phyloP scores from a whole-genome alignment of 495 filamentous ascomycete genomes.

The Hypoxylon crocopeplum region DNA sequence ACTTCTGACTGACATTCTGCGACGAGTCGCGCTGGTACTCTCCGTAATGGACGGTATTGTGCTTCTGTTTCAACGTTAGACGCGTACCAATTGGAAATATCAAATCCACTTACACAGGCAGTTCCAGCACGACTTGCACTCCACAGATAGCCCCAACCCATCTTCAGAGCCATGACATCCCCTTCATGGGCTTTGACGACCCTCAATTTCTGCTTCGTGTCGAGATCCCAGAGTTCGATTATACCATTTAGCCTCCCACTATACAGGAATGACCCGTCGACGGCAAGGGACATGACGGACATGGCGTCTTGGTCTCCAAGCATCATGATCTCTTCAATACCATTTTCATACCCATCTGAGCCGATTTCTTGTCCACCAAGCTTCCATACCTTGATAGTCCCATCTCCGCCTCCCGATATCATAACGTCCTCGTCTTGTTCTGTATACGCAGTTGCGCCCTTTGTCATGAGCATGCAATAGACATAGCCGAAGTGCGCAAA shows the following conservation, averaged over 20 bases:
- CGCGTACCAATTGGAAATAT: neutral
- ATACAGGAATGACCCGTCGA: constrained; percentile 89
- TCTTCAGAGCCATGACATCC: constrained; percentile 84
- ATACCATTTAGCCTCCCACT: constrained; percentile 88
- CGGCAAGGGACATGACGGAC: constrained; percentile 79
- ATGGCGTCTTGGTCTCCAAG: constrained; percentile 82
- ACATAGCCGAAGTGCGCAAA: constrained; percentile 96
- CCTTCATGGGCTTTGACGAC: constrained; percentile 79
- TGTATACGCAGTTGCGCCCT: constrained; percentile 64
- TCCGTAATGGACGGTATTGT: constrained; percentile 63
- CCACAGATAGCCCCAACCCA: constrained; percentile 84
- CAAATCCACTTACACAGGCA: constrained; percentile 67
- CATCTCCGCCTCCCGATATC: constrained; percentile 92
- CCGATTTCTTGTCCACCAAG: constrained; percentile 58
- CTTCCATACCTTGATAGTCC: constrained; percentile 89
- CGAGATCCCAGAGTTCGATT: constrained; percentile 95
- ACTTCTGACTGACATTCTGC: constrained; percentile 85
- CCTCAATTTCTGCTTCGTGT: constrained; percentile 88
- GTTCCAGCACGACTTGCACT: constrained; percentile 81
- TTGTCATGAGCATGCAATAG: constrained; percentile 89
- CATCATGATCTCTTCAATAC: constrained; percentile 64
- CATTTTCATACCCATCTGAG: constrained; percentile 50
- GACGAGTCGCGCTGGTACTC: constrained; percentile 50
- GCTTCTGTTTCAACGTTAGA: constrained; percentile 52
- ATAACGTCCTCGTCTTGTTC: constrained; percentile 77